Conservation (phyloP, 495 filamentous ascomycete species). For the Tuber indicum region DNA sequence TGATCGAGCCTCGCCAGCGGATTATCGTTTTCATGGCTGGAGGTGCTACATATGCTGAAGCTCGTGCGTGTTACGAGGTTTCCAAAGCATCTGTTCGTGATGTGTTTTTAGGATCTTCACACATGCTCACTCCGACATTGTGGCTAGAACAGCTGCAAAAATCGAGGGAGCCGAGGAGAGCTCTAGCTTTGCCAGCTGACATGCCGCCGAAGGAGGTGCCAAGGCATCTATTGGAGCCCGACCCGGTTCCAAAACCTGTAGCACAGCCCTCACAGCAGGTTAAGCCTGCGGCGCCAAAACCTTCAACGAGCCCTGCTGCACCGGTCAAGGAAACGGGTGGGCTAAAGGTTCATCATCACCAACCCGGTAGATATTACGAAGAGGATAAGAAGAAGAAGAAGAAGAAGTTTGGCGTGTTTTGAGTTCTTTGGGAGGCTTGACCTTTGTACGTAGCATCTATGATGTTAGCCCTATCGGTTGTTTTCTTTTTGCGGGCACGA, state of each 20-base stretch:
- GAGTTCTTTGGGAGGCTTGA: background rate
- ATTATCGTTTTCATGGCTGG: slow-evolving; percentile 95
- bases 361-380: slow-evolving; percentile 36
- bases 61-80: slow-evolving; percentile 82
- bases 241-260: slow-evolving; percentile 34
- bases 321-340: slow-evolving; percentile 37
- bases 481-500: background rate
- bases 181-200: slow-evolving; percentile 74
- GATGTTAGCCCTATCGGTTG: background rate
- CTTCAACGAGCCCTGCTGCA: slow-evolving; percentile 30
- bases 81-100: slow-evolving; percentile 64
- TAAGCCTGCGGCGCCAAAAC: slow-evolving; percentile 19
- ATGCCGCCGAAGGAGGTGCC: slow-evolving; percentile 72
- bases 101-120: slow-evolving; percentile 81
- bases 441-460: background rate
- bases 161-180: slow-evolving; percentile 63
- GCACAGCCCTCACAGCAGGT: slow-evolving; percentile 28
- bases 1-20: slow-evolving; percentile 76
- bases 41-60: slow-evolving; percentile 86
- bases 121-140: slow-evolving; percentile 77
- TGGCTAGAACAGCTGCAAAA: slow-evolving; percentile 78
- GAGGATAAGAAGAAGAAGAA: slow-evolving; percentile 42
- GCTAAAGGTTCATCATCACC: slow-evolving; percentile 41
- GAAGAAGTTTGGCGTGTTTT: slow-evolving; percentile 43
- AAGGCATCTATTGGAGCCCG: slow-evolving; percentile 71